Conservation (phyloP, 1,139 yeast genomes). For the Geotrichum candidum region DNA sequence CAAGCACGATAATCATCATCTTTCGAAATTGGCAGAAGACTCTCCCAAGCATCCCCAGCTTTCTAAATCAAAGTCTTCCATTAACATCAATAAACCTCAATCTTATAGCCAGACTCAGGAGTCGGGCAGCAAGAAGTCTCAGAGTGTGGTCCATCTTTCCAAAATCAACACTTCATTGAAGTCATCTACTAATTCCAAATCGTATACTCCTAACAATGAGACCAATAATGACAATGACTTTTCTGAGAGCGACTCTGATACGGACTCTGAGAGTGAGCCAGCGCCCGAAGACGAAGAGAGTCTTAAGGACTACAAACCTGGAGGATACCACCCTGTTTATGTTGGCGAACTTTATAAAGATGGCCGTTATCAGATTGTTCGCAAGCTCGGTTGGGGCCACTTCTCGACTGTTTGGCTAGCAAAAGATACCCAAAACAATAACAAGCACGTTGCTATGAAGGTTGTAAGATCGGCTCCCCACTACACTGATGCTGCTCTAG, state of each 20-base stretch:
- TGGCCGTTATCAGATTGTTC: conserved; percentile 56
- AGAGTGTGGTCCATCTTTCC: neutral
- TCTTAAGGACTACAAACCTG: conserved; percentile 62
- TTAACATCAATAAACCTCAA: neutral
- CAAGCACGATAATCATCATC: too few relatives aligned
- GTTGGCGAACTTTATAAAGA: conserved; percentile 62
- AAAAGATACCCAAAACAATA: conserved; percentile 40
- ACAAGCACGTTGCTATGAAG: conserved; percentile 73
- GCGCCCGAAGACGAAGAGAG: conserved; percentile 53
- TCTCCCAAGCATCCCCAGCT: neutral
- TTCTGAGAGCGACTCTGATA: neutral
- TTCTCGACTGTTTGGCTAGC: conserved; percentile 89
- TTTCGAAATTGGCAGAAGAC: too few relatives aligned
- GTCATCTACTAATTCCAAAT: too few relatives aligned
- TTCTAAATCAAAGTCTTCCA: conserved; percentile 1
- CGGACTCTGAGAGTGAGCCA: conserved; percentile 10
- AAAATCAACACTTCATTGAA: too few relatives aligned
- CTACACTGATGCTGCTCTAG: conserved; percentile 80
- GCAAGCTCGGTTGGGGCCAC: conserved; percentile 91
- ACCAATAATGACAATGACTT: too few relatives aligned
- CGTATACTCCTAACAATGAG: too few relatives aligned
- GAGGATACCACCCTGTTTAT: conserved; percentile 83
- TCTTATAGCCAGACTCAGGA: neutral
- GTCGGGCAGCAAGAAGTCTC: neutral
- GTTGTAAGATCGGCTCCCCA: conserved; percentile 65